Evolutionary conservation across 768 basidiomycete species (phyloP).

Genomic region (Phaeolepiota aurea): DNA sequence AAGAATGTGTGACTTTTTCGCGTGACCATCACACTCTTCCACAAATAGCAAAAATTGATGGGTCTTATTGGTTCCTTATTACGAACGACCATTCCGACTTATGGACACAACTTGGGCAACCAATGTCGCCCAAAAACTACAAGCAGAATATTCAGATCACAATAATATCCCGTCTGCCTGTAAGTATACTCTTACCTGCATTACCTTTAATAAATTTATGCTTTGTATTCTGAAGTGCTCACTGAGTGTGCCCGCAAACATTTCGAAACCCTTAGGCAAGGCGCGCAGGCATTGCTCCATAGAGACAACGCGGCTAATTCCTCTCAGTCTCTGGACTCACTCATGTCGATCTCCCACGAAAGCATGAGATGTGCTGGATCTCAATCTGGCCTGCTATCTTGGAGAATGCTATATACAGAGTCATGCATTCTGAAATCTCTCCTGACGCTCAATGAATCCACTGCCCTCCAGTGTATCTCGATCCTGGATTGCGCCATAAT

Average conservation of each 20-base stretch:
- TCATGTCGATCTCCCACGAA: conserved; percentile 41
- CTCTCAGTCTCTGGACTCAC: conserved; percentile 20
- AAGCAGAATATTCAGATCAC: background rate
- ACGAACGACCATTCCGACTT: conserved; percentile 5
- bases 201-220: no score
- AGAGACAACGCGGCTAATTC: conserved; percentile 7
- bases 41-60: conserved; percentile 12
- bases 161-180: background rate
- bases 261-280: conserved; percentile 5
- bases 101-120: no score
- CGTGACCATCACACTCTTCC: conserved; percentile 22
- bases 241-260: background rate
- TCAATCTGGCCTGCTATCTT: conserved; percentile 26
- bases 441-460: conserved; percentile 19
- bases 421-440: conserved; percentile 53
- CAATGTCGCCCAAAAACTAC: background rate
- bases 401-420: conserved; percentile 75
- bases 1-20: conserved; percentile 24
- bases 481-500: conserved; percentile 76
- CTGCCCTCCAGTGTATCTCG: conserved; percentile 38
- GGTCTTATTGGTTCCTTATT: conserved; percentile 7
- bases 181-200: no score
- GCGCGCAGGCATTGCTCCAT: conserved; percentile 8
- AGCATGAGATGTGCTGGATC: conserved; percentile 35
- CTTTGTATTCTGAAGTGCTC: no score